phyloP scores from a whole-genome alignment of 2,329 filamentous ascomycete genomes.

The Colletotrichum siamense region DNA sequence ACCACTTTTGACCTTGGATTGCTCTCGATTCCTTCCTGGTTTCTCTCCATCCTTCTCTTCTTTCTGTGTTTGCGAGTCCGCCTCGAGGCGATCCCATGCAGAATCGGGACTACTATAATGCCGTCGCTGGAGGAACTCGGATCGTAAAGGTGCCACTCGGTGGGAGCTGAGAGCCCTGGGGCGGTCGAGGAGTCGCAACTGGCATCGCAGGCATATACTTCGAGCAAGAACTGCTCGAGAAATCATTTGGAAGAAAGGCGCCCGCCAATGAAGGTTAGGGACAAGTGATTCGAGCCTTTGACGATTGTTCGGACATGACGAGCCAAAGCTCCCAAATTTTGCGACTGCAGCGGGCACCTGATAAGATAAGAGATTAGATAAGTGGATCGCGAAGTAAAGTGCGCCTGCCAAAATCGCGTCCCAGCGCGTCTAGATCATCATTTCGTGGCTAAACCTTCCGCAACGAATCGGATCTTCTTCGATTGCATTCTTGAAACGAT shows the following conservation, averaged over 20 bases:
- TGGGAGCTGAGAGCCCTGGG: constrained; percentile 1
- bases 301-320: neutral
- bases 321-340: constrained; percentile 15
- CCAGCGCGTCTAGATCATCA: neutral
- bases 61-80: neutral
- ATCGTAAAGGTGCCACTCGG: neutral
- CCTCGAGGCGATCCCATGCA: constrained; percentile 10
- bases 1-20: neutral
- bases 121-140: neutral
- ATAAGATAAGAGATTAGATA: constrained; percentile 27
- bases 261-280: neutral
- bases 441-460: neutral
- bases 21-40: neutral
- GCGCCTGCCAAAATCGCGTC: constrained; percentile 1
- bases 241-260: constrained; percentile 35
- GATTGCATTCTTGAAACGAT: neutral
- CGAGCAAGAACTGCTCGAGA: constrained; percentile 35
- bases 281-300: neutral
- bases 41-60: neutral
- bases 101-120: constrained; percentile 4
- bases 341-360: constrained; percentile 11
- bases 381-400: constrained; percentile 3
- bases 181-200: constrained; percentile 29
- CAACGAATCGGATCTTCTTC: neutral
- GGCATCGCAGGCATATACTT: constrained; percentile 40